A percentile compares a stretch with the other conserved stretches of the same genome.
phyloP scores from a whole-genome alignment of 2,329 filamentous ascomycete genomes.

The Penicillium sp. region DNA sequence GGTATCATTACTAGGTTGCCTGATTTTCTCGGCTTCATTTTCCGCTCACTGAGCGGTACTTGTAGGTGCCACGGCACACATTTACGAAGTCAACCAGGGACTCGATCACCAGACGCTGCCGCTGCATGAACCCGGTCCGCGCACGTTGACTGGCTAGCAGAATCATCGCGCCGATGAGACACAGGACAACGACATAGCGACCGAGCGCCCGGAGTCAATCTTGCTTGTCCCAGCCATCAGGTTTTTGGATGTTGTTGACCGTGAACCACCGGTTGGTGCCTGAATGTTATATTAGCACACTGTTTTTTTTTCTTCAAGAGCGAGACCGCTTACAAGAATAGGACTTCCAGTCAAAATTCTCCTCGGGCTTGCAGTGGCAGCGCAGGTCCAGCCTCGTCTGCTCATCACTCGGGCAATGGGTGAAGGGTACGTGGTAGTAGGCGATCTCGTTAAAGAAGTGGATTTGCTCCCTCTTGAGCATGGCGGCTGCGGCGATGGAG shows the following conservation, averaged over 20 bases:
- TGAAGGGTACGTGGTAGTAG: slow-evolving; percentile 97
- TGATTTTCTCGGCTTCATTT: background rate
- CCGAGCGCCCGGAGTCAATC: slow-evolving; percentile 42
- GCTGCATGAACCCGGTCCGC: slow-evolving; percentile 19
- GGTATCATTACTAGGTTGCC: background rate
- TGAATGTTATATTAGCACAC: slow-evolving; percentile 36
- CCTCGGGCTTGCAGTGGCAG: slow-evolving; percentile 91
- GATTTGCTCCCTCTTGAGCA: slow-evolving; percentile 89
- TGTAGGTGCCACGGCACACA: slow-evolving; percentile 7
- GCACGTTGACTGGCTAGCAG: slow-evolving; percentile 24
- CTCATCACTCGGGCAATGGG: slow-evolving; percentile 92
- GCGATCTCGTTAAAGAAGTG: slow-evolving; percentile 99
- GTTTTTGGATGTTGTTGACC: slow-evolving; percentile 76
- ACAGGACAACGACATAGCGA: slow-evolving; percentile 22
- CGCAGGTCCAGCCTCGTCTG: slow-evolving; percentile 79
- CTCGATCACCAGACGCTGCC: slow-evolving; percentile 7
- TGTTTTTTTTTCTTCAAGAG: background rate
- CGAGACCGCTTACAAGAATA: slow-evolving; percentile 77
- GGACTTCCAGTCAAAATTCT: slow-evolving; percentile 99
- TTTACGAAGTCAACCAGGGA: slow-evolving; percentile 10
- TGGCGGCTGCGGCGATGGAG: slow-evolving; percentile 87
- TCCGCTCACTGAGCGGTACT: slow-evolving; percentile 11
- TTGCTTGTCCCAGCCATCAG: slow-evolving; percentile 79
- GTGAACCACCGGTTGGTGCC: slow-evolving; percentile 87
- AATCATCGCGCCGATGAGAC: slow-evolving; percentile 20